Base-by-base conservation (phyloP, 768 basidiomycete species). In the Boletus rufocinnamomeus region DNA sequence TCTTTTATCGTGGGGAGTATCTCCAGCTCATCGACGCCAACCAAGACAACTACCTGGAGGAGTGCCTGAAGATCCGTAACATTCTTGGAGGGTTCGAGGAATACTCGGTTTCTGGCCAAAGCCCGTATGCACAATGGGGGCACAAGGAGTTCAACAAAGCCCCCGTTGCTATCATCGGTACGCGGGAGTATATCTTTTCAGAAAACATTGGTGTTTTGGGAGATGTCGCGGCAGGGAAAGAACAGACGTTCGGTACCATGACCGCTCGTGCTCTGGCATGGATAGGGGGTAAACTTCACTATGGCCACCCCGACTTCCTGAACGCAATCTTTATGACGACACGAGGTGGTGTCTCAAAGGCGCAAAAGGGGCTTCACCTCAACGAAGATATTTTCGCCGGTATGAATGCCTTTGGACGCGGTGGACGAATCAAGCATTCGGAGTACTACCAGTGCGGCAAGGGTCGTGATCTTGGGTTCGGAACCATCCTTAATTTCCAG, bases 381-480 rank as follows among this genome's bases (percentile, higher is more conserved):
- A 98, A 98, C 78, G 97, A 99, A 75, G 97, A 99, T 85, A 99
- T 99, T 63, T 99, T 95, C 72, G 97, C 97, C 49, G 97, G 97
- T 67, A 99, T 99, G 96, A 98, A 91, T 65, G 96, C 97, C 3
- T 94, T 98, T 71, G 93, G 94, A 61, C 93, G 97, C 59, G 97
- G 97, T 53, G 97, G 97, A 48, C 87, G 95, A 58, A 99, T 99
- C 84, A 99, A 99, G 80, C 97, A 99, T 73, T 93, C 93, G 41
- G 97, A 99, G 74, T 99, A 99, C 77, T 99, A 98, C 72, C 97
- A 99, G 76, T 98, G 96, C 70, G 96, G 96, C 63, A 98, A 99
- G 79, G 97, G 97, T 56, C 90, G 97, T 77, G 97, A 99, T 80
- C 88, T 99, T 61, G 97, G 97, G 55, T 99, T 99, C 72, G 97